phyloP scores from a whole-genome alignment of 257 asterid species.

The Sherardia arvensis region DNA sequence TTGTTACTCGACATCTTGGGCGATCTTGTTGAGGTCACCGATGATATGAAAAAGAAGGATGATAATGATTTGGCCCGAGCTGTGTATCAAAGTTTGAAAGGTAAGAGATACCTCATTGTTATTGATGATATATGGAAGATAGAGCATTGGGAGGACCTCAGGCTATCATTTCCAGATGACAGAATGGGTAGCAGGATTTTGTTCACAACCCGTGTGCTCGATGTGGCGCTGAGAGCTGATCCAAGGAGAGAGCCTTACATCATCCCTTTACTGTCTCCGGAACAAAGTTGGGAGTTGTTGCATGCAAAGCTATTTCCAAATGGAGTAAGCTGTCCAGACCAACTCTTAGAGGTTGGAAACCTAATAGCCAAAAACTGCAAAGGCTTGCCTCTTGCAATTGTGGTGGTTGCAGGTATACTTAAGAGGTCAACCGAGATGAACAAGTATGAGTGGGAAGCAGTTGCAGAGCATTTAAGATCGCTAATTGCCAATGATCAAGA shows the following conservation, averaged over 20 bases:
- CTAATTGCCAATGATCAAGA: background rate
- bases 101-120: background rate
- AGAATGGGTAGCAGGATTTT: background rate
- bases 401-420: background rate
- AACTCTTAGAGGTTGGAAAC: background rate
- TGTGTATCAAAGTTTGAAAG: background rate
- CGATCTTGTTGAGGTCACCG: background rate
- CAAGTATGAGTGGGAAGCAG: background rate
- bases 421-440: background rate
- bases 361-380: background rate
- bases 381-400: slow-evolving; percentile 2
- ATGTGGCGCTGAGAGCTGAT: too few relatives aligned
- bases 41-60: background rate
- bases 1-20: background rate
- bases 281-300: background rate
- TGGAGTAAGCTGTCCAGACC: background rate
- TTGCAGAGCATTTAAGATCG: background rate
- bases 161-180: background rate
- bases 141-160: background rate
- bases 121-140: background rate
- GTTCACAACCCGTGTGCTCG: background rate
- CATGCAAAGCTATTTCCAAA: background rate
- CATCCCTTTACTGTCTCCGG: too few relatives aligned
- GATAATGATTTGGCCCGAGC: background rate
- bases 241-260: too few relatives aligned